These are phyloP conservation scores for Malus orientalis DNA, from an alignment of 306 rosid genomes.

Conservation along the genomic window DNA sequence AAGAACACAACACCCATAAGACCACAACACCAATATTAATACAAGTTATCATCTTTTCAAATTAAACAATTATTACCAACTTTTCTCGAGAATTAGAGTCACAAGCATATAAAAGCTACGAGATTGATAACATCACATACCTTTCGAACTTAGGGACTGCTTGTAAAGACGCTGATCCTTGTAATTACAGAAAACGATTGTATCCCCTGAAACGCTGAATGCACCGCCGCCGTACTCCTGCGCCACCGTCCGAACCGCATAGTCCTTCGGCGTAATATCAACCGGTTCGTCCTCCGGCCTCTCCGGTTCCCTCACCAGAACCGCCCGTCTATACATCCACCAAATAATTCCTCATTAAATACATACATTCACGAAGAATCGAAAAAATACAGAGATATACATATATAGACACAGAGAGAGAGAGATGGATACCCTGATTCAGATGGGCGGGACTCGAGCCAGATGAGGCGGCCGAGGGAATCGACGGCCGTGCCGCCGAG, in stretches of 20 bases:
- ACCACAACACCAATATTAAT: not conserved
- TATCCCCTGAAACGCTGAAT: slow-evolving; percentile 60
- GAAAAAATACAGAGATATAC: not conserved
- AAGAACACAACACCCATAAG: not conserved
- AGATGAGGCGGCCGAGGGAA: slow-evolving; percentile 56
- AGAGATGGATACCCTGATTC: slow-evolving; percentile 56
- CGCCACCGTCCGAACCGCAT: slow-evolving; percentile 74
- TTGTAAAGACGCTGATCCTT: slow-evolving; percentile 82
- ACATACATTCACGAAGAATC: not conserved
- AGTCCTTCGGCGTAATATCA: slow-evolving; percentile 81
- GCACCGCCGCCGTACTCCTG: slow-evolving; percentile 97
- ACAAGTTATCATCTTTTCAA: not conserved
- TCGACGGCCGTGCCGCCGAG: slow-evolving; percentile 81
- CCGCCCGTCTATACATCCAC: slow-evolving; percentile 50
- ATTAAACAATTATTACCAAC: not conserved
- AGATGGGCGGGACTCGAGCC: slow-evolving; percentile 84
- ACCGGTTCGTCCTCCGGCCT: slow-evolving; percentile 46
- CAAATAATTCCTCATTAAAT: not conserved
- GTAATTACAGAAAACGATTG: slow-evolving; percentile 64
- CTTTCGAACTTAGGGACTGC: slow-evolving; percentile 49
- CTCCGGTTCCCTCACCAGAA: slow-evolving; percentile 71
- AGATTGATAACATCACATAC: slow-evolving; percentile 10
- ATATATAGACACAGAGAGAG: no score
- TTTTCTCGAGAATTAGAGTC: not conserved
- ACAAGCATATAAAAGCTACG: not conserved